Evolutionary conservation across 768 basidiomycete species (phyloP), one percentile per base, ranked within the genome.

Genomic region (Mrakia frigida): DNA sequence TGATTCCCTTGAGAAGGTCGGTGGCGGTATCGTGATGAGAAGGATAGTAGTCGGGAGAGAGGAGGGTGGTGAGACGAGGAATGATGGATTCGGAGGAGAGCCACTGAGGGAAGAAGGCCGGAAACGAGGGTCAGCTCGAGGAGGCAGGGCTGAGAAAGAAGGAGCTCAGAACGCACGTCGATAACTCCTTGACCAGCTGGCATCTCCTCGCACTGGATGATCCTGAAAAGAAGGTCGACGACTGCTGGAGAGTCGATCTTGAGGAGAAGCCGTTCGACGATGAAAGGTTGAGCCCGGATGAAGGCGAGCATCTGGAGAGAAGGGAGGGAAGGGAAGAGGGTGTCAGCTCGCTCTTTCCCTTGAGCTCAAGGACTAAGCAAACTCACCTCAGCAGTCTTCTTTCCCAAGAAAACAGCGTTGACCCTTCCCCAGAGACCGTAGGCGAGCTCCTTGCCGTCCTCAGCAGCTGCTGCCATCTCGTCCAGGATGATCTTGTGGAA

Each of bases 361-460:
- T 1, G 11, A 53, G 21, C 14, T 53, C 52, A 33, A 5, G 1
- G 41, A 21, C n/a, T 14, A 70, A 60, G 14, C 23, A 23, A 6
- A 3, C 87, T 82, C 84, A 94, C 94, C 88, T 97, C 94, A 78
- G 87, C 87, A 35, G 93, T 92, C 84, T 92, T 92, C 86, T 94
- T 95, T 79, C 86, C 89, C 81, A 99, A 84, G 80, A 98, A 92
- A 1, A 90, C 88, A 53, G 91, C 89, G 81, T 93, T 97, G 79
- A 98, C 92, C 84, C 96, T 93, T n/a, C 91, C 89, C 85, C 97
- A 99, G 83, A 93, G 92, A 0, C 93, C 90, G 41, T 93, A 91
- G 86, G 96, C 91, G 75, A 90, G 87, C 86, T 91, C 92, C 80
- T 91, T 88, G 21, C 79, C 78, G 41, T 80, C 75, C 78, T 78